Conservation (phyloP, 768 basidiomycete species). For the Leccinum uliginosum region DNA sequence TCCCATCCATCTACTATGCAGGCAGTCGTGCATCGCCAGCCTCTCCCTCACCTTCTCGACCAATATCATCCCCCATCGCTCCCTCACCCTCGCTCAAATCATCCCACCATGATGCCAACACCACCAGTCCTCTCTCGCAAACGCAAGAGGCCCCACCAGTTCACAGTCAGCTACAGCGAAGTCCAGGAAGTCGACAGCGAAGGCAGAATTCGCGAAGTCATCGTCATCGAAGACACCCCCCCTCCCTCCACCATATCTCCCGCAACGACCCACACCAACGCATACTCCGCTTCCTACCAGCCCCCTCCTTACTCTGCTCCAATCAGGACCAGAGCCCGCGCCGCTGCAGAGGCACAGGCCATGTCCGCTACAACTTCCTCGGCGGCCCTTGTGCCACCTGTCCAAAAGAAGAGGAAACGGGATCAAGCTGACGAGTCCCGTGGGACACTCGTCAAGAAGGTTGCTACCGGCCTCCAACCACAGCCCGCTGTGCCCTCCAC, state of each 20-base stretch:
- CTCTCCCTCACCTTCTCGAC: slow-evolving; percentile 56
- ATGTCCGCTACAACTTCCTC: slow-evolving; percentile 63
- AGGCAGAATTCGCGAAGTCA: slow-evolving; percentile 77
- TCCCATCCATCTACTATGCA: slow-evolving; percentile 57
- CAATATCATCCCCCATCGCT: slow-evolving; percentile 62
- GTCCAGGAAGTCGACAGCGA: slow-evolving; percentile 81
- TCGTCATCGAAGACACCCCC: slow-evolving; percentile 91
- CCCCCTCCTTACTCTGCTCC: slow-evolving; percentile 72
- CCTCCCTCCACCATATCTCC: slow-evolving; percentile 74
- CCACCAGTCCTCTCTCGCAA: slow-evolving; percentile 73
- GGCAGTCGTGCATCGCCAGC: slow-evolving; percentile 61
- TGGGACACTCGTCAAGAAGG: slow-evolving; percentile 63
- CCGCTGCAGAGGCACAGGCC: slow-evolving; percentile 81
- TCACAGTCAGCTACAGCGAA: slow-evolving; percentile 82
- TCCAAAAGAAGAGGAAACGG: slow-evolving; percentile 80
- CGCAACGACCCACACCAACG: slow-evolving; percentile 63
- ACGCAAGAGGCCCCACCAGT: slow-evolving; percentile 78
- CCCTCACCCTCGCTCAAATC: slow-evolving; percentile 34
- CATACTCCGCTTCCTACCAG: slow-evolving; percentile 76
- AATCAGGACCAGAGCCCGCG: slow-evolving; percentile 79
- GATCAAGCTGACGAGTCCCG: slow-evolving; percentile 71
- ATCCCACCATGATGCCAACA: slow-evolving; percentile 65
- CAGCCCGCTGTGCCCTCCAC: slow-evolving; percentile 46
- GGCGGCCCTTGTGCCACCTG: slow-evolving; percentile 60
- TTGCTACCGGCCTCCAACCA: slow-evolving; percentile 45